These are phyloP conservation scores for Solanum habrochaites DNA, from an alignment of 257 asterid genomes.

Conservation along the genomic window DNA sequence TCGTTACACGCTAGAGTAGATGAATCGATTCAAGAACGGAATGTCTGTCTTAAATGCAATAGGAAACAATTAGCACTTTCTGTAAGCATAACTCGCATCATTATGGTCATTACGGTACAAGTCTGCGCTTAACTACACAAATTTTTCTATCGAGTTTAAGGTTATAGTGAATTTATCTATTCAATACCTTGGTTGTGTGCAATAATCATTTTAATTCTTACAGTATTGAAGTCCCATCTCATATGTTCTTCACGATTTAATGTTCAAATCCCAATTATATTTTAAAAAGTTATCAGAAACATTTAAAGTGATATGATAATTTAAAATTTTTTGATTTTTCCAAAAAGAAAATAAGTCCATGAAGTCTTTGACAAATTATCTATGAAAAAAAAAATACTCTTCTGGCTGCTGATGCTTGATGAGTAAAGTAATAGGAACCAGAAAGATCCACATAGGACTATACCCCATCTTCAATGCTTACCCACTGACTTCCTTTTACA, in stretches of 20 bases:
- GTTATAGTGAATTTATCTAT: no score
- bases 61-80: background rate
- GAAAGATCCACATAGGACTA: no score
- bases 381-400: background rate
- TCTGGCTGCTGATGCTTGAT: background rate
- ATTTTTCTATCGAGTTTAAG: no score
- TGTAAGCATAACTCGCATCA: background rate
- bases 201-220: background rate
- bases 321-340: no score
- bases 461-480: no score
- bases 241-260: no score
- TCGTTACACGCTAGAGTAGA: background rate
- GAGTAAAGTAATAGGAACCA: background rate
- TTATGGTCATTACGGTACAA: no score
- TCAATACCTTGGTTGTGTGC: no score
- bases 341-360: no score
- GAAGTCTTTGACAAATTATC: background rate
- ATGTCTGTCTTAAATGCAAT: background rate
- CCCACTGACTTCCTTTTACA: background rate
- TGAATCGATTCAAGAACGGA: background rate
- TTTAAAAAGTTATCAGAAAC: no score
- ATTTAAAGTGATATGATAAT: background rate
- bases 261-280: no score
- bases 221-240: background rate
- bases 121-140: no score